Evolutionary conservation across 768 basidiomycete species (phyloP), one percentile per base, ranked within the genome.

Genomic region (Russula earlei): DNA sequence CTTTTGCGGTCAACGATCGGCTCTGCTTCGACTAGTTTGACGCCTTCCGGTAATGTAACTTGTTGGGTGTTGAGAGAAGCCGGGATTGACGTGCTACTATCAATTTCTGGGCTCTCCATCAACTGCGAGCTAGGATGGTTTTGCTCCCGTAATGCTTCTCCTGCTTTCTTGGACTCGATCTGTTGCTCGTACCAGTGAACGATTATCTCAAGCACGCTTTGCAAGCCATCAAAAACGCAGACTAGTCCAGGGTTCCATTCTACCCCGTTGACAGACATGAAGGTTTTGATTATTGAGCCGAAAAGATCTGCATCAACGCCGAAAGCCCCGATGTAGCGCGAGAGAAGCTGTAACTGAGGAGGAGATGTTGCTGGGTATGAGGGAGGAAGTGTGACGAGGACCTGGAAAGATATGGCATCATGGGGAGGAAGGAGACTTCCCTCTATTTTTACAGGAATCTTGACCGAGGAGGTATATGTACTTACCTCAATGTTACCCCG

Each of bases 1-100:
- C 87, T 91, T 67, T 87, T 94, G 25, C 92, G 77, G 68, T 95
- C 94, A 8, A 78, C 72, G 53, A 97, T 91, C 1, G 94, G 81
- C 54, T 91, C 88, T 0, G 87, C 81, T 42, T 82, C 77, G 55
- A 79, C 70, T 12, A 97, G 77, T 45, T 79, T 69, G n/a, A 91
- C 71, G 0, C 80, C 85, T 19, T 77, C 74, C 0, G 86, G 85
- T 17, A 84, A 72, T 31, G 36, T 31, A 19, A 36, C 34, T n/a
- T 37, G 29, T 31, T 50, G 50, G 12, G 48, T 33, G 22, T 44
- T 22, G 29, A 29, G 46, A 34, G 25, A 34, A 27, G 33, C 19
- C 22, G 34, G 34, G 17, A 8, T 25, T 5, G 46, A 25, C 25
- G 34, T 15, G 25, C 19, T n/a, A 31, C 19, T 40, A 37, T 20